Evolutionary conservation across 2,329 filamentous ascomycete species (phyloP), one percentile per base, ranked within the genome.

Genomic region (Periglandula ipomoeae): DNA sequence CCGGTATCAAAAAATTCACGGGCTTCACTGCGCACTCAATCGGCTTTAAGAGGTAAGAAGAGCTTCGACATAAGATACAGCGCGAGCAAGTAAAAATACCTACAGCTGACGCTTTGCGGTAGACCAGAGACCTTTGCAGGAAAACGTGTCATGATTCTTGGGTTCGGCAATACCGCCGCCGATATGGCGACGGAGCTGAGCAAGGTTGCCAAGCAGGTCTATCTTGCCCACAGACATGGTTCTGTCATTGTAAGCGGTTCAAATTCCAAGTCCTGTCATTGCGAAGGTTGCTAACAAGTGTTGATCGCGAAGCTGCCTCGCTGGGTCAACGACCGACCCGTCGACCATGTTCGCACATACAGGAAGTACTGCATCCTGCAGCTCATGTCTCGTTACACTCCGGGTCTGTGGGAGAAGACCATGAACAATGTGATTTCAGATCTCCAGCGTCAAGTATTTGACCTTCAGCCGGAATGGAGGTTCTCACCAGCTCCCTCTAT

Each of bases 61-160:
- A 35, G 11, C 34, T 56, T 49, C 42, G 30, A 30, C 20, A 46
- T 13, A 22, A 40, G 17, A 17, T 22, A 15, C 9, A 19, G n/a
- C n/a, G n/a, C n/a, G n/a, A n/a, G n/a, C n/a, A n/a, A n/a, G n/a
- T n/a, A n/a, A n/a, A n/a, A n/a, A n/a, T n/a, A n/a, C n/a, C n/a
- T n/a, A n/a, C 51, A 39, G 37, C 7, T 39, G 39, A 51, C n/a
- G n/a, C n/a, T n/a, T n/a, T n/a, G n/a, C n/a, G n/a, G 20, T 45
- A 59, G 59, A 10, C 53, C 57, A 11, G 54, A 59, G n/a, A 24
- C 46, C 2, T 59, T 59, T 35, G 27, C 40, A 3, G 57, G 53
- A 1, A 67, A 71, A 52, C 66, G 59, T 7, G 68, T 75, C 4
- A 52, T 75, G 7, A 56, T 75, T 2, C 58, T 75, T 2, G 73